These are phyloP conservation scores for Mucor racemosus DNA, from an alignment of 371 early-diverging fungal genomes.

Conservation along the genomic window DNA sequence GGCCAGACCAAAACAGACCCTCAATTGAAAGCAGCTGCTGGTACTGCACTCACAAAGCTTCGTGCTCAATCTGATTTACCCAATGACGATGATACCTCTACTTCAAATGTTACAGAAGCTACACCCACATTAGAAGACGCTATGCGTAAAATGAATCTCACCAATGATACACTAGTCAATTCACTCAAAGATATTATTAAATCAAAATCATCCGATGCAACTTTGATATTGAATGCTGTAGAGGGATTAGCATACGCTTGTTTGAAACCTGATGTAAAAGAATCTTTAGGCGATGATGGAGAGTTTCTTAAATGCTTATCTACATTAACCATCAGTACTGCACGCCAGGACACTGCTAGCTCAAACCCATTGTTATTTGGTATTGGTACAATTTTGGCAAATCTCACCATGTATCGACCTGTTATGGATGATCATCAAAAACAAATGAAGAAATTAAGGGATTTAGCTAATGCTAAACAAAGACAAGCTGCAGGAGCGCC, in stretches of 20 bases:
- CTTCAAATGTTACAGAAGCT: background rate
- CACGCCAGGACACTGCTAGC: conserved; percentile 36
- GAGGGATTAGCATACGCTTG: conserved; percentile 82
- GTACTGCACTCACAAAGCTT: conserved; percentile 70
- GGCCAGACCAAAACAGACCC: conserved; percentile 47
- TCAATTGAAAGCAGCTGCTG: conserved; percentile 62
- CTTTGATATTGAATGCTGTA: conserved; percentile 47
- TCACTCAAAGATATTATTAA: conserved; percentile 42
- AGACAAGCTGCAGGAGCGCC: conserved; percentile 13
- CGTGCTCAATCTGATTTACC: conserved; percentile 44
- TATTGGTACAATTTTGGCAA: conserved; percentile 68
- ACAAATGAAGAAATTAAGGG: conserved; percentile 77
- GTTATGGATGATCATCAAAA: conserved; percentile 79
- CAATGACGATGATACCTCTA: conserved; percentile 24
- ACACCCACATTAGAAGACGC: conserved; percentile 29
- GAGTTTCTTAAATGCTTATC: conserved; percentile 62
- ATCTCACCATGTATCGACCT: conserved; percentile 73
- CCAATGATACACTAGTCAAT: conserved; percentile 37
- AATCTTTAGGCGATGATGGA: conserved; percentile 58
- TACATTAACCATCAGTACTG: conserved; percentile 51
- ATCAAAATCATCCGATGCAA: conserved; percentile 38
- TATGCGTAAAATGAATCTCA: conserved; percentile 39
- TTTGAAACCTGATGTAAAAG: conserved; percentile 66
- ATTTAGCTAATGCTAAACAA: conserved; percentile 61
- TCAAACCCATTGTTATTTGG: conserved; percentile 65